Base-by-base conservation (phyloP, 2,329 filamentous ascomycete genomes). In the Fusarium irregulare region DNA sequence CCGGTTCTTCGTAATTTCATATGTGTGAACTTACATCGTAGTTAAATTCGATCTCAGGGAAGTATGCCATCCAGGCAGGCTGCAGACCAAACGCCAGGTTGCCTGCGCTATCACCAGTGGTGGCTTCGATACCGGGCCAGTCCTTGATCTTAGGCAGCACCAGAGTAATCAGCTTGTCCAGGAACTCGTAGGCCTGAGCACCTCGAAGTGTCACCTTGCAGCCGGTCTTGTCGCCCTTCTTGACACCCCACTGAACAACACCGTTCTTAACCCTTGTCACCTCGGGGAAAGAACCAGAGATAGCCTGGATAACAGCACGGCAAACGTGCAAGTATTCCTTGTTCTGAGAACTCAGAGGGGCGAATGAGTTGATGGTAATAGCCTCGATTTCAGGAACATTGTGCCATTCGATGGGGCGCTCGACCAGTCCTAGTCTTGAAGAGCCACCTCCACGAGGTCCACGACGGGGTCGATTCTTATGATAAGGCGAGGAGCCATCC, bases 91-190 rank as follows among this genome's bases (percentile, higher is more conserved):
- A 95, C 12, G 86, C 87, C 72, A 99, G 86, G 80, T 98, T 98
- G 40, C 96, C 96, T 66, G 91, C 91, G 76, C 89, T 90, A 79
- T 99, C 96, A 76, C 96, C 96, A 41, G 93, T 93, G 45, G 76
- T 79, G 63, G 80, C 85, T 71, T 81, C 77, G 59, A 89, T 76
- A 21, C 96, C 96, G 59, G 88, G 89, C 92, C 93, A 99, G 74
- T 99, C 96, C 85, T 98, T 99, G 81, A 99, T 97, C 77, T 91
- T 92, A 41, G 96, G 96, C 78, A 98, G 86, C 8, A 99, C 94
- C 11, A 98, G 85, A 78, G 97, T 93, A 58, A 98, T 86, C 73
- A 94, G 85, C 83, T 97, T 97, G 76, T 95, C 92, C 46, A 99
- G 78, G 79, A 99, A 98, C 79, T 98, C 91, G 68, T 93, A 92